phyloP scores from a whole-genome alignment of 352 stramenopile genomes.

The Pythium folliculosum region DNA sequence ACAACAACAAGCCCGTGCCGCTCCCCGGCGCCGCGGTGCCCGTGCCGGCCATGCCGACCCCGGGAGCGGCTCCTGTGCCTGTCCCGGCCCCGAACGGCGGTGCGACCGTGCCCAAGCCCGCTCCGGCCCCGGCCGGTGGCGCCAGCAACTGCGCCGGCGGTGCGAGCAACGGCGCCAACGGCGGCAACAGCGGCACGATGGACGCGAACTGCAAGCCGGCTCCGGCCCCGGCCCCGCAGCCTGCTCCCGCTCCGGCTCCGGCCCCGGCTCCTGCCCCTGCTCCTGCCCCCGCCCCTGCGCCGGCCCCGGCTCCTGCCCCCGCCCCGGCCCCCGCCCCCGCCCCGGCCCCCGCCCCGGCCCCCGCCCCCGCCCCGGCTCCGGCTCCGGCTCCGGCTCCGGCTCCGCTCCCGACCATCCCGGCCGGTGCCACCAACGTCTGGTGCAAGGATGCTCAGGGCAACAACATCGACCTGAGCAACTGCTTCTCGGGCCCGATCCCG shows the following conservation, averaged over 20 bases:
- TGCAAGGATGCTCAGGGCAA: conserved; percentile 5
- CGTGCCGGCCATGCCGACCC: conserved; percentile 2
- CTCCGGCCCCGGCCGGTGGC: neutral
- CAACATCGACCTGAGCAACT: conserved; percentile 9
- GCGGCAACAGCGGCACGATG: conserved; percentile 5
- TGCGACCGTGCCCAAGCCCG: no score
- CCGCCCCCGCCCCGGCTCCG: neutral
- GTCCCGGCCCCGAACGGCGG: neutral
- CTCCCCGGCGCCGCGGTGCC: neutral
- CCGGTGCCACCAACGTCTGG: conserved; percentile 1
- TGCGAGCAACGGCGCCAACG: neutral
- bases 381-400: neutral
- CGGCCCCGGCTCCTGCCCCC: neutral
- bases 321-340: neutral
- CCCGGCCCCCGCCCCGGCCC: neutral
- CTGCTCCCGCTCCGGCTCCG: neutral
- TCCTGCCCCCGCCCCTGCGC: neutral
- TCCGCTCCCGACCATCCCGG: neutral
- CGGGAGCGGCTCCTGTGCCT: neutral
- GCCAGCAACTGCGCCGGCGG: conserved; percentile 1
- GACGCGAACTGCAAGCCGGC: neutral
- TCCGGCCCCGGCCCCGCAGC: neutral
- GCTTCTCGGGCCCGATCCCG: conserved; percentile 7
- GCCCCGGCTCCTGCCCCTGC: neutral
- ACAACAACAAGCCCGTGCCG: no score